Evolutionary conservation across 1,139 yeast species (phyloP).

Genomic region (Trichomonascaceae sp.): DNA sequence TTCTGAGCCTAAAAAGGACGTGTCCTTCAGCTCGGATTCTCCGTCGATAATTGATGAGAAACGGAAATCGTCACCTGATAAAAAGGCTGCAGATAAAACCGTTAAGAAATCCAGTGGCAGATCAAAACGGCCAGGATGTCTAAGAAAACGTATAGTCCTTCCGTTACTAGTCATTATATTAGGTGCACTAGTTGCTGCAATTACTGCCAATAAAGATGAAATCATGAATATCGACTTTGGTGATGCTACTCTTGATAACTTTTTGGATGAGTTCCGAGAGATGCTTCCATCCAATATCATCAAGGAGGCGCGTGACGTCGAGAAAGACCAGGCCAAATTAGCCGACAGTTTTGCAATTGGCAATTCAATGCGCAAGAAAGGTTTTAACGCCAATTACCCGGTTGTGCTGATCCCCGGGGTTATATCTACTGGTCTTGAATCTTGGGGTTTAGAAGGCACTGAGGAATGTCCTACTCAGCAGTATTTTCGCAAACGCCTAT

Average conservation of each 20-base stretch:
- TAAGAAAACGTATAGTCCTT: conserved; percentile 33
- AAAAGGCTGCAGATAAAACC: conserved; percentile 15
- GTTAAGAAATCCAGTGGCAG: background rate
- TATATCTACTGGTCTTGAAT: conserved; percentile 88
- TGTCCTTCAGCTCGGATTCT: background rate
- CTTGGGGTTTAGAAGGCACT: conserved; percentile 77
- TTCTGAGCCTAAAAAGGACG: background rate
- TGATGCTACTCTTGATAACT: conserved; percentile 48
- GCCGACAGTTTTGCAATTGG: conserved; percentile 89
- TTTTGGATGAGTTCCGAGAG: conserved; percentile 32
- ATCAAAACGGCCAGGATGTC: background rate
- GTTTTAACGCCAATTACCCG: conserved; percentile 56
- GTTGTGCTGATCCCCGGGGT: conserved; percentile 96
- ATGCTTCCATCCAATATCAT: conserved; percentile 59
- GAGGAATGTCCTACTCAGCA: conserved; percentile 76
- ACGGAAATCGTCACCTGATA: background rate
- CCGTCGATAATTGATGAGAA: background rate
- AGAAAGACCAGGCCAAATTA: conserved; percentile 29
- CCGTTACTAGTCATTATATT: conserved; percentile 53
- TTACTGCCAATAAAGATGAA: conserved; percentile 50
- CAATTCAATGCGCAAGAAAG: conserved; percentile 49
- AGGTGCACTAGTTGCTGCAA: conserved; percentile 61
- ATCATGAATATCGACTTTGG: conserved; percentile 41
- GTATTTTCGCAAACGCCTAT: conserved; percentile 82
- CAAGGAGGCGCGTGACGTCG: conserved; percentile 53